A percentile compares a stretch with the other conserved stretches of the same genome.
Conservation (phyloP, 2,329 filamentous ascomycete species). For the Fusarium kyushuense region DNA sequence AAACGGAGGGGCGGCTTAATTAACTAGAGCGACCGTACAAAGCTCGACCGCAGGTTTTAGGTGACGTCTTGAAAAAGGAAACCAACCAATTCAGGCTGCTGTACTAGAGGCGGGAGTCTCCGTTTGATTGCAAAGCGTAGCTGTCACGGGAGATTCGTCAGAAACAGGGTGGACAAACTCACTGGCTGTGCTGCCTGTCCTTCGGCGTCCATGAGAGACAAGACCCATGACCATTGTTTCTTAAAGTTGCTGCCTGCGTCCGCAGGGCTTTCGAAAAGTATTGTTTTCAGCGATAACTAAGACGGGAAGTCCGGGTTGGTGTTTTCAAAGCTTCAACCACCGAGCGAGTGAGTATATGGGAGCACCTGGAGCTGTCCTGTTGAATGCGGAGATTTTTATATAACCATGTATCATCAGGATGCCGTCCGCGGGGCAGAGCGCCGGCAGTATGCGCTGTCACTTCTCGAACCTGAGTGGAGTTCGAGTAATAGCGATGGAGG, state of each 20-base stretch:
- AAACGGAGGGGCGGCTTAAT: constrained; percentile 32
- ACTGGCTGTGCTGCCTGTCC: constrained; percentile 48
- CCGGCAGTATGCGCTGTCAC: constrained; percentile 11
- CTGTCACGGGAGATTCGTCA: constrained; percentile 9
- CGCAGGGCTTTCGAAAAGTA: constrained; percentile 2
- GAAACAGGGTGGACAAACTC: constrained; percentile 32
- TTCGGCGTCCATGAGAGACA: constrained; percentile 50
- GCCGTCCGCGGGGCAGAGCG: constrained; percentile 17
- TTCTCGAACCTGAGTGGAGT: constrained; percentile 16
- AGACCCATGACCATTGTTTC: constrained; percentile 51
- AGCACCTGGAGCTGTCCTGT: constrained; percentile 32
- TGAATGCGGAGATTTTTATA: constrained; percentile 26
- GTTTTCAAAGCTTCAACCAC: constrained; percentile 9
- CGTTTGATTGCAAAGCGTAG: constrained; percentile 10
- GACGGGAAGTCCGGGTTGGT: background rate
- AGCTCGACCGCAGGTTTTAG: constrained; percentile 17
- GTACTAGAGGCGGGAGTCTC: constrained; percentile 2
- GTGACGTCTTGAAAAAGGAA: constrained; percentile 25
- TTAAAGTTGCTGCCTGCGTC: constrained; percentile 29
- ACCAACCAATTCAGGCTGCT: constrained; percentile 11
- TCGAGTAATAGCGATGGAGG: constrained; percentile 18
- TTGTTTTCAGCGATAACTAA: constrained; percentile 1
- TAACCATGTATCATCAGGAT: constrained; percentile 26
- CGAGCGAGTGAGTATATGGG: background rate
- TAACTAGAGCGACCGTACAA: constrained; percentile 32